Evolutionary conservation across 352 stramenopile genomes (phyloP), one percentile per base, ranked within the genome.

Genomic region (Globisporangium paddicum): DNA sequence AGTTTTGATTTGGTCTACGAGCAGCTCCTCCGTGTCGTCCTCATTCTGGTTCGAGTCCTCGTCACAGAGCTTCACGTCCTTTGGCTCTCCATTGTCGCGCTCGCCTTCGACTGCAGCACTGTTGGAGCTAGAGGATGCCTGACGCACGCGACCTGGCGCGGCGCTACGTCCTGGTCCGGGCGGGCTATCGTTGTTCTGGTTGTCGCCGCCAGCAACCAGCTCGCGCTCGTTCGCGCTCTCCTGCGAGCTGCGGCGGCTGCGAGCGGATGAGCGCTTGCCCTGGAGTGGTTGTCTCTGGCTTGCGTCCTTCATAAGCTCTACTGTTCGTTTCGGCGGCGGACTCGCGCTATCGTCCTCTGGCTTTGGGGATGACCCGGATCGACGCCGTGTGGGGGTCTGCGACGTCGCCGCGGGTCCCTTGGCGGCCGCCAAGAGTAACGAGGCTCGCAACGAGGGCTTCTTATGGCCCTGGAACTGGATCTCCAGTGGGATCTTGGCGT

Each of bases 1-100:
- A 19, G 82, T 63, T 30, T 89, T 77, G 46, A 94, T 88, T 45
- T 89, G 71, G 26, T 81, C 63, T 13, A 85, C 54, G 19, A 94
- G 66, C 28, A 77, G 67, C 41, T 80, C 68, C 63, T 93, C 84
- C 14, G 63, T 66, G 10, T 91, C 73, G 10, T 74, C 75, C n/a
- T 83, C 77, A 32, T 71, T 75, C 30, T 87, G 75, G 53, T 88
- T 90, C 19, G 73, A 89, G 14, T 80, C 70, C 2, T 54, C 62
- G 1, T 69, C 56, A 41, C 61, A 63, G 13, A 55, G 30, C 5
- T 57, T 49, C 3, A 66, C 19, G 21, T 66, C 52, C 2, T n/a
- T 13, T 13, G 52, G 54, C 28, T 72, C 70, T 5, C 54, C 14
- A 49, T 64, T 19, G n/a, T 28, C 25, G n/a, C 60, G 50, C 38